Evolutionary conservation across 805 yeast genomes (phyloP), one percentile per base, ranked within the genome.

Genomic region (Saturnispora galanensis): DNA sequence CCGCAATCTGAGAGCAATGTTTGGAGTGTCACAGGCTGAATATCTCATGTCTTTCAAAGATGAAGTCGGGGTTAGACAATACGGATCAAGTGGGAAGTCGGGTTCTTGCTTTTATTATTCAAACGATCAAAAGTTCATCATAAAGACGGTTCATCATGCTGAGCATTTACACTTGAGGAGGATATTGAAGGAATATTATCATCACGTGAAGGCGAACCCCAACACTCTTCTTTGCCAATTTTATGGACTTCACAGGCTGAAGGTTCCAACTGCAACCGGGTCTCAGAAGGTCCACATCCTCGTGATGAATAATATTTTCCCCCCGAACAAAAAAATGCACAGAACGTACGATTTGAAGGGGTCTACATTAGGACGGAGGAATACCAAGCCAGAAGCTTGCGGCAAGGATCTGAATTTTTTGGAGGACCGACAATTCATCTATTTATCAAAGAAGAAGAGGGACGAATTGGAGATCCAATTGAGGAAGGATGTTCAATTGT

Each of bases 51-150:
- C 96, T 0, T 71, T 93, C 52, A 90, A 97, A 0, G 90, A 96
- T 16, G 88, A 88, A 61, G 90, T 90, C 58, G 84, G 93, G 50
- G 73, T 93, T 33, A 83, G 93, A 26, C 97, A 90, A 64, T 68
- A 88, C 51, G 95, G 90, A 16, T 88, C 97, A 1, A 97, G 97
- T 0, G 98, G 98, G 3, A 93, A 93, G 62, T 83, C 95, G 56
- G 98, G 98, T 0, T 87, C 96, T 0, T 90, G 90, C 58, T 93
- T 93, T 59, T 93, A 93, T 67, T 94, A 84, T 62, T 87, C 97
- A 5, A 70, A 96, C 49, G 98, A 94, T 65, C 89, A 81, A 66
- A 74, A 90, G 50, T 93, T 85, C 65, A 93, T 93, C 58, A 94
- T 93, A 64, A 93, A 93, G 62, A 93, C 99, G 0, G 88, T 93